Evolutionary conservation across 176 grass and related monocot genomes (phyloP), one percentile per base, ranked within the genome.

Genomic region (Lolium perenne): DNA sequence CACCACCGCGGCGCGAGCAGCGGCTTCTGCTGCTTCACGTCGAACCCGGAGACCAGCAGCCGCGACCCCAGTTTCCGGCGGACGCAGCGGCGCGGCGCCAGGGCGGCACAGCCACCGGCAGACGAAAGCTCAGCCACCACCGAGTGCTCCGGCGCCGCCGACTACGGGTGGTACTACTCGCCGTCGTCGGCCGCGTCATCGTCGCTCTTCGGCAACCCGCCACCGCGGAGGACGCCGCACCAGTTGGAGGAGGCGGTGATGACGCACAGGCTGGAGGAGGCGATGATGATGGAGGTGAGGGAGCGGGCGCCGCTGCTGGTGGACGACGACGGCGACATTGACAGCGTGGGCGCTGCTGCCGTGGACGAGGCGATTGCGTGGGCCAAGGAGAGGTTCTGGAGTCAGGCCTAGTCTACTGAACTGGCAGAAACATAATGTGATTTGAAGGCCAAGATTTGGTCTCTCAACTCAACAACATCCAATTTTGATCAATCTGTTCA

Each of bases 321-420:
- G 76, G 88, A 93, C 81, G 86, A 87, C 66, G 81, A 86, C 76
- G 81, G 58, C 29, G 87, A 89, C 74, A 83, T 92, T 6, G 87
- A 90, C 83, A 90, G 80, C 16, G 89, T 94, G 35, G 92, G 82
- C 59, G 83, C 80, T 2, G 90, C 88, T 0, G 90, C 88, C 0
- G 64, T 95, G 6, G 87, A 97, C 54, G 95, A 97, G 87, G 91
- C 95, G 10, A 97, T 97, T 25, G 91, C 93, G 60, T 97, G 95
- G 95, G 95, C 95, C 51, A 97, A 92, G 75, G 95, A 95, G 62
- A 95, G 81, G 47, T 95, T 93, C 85, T 88, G 87, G 87, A 95
- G 80, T 58, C 86, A 92, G 18, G 65, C 81, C 15, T 15, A 76
- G 81, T 20, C 4, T 83, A 26, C 21, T 8, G 16, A 11, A 82